Evolutionary conservation across 257 asterid species (phyloP), one percentile per base, ranked within the genome.

Genomic region (Ballota nigra): DNA sequence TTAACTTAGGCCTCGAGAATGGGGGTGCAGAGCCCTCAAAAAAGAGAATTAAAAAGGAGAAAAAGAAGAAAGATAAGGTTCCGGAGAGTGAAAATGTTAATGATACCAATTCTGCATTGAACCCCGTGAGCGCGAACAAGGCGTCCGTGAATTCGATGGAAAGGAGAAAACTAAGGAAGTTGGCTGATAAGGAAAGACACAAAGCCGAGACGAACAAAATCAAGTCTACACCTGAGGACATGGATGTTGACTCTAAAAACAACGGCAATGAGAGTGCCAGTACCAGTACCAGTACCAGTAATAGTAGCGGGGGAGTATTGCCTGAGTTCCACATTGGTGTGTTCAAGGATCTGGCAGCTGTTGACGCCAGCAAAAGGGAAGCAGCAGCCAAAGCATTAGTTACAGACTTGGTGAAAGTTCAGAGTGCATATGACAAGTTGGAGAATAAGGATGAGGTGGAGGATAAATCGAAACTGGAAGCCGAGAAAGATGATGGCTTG

Each of bases 261-360:
- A 84, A 66, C 18, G 76, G 74, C 3, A 61, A 64, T 34, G 85
- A 66, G 69, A 73, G 75, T 77, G 82, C 80, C 15, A 57, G 79
- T 8, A 71, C 69, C 3, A 76, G 82, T 74, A 77, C 71, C 4
- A 76, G 82, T 74, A 77, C 69, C 3, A 76, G 82, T 74, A 77
- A 73, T 65, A 24, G 83, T 22, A 70, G 79, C 64, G 84, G 81
- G 3, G 81, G 73, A 41, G 64, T 58, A 36, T 80, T 89, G 88
- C 99, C 99, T 7, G 93, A 84, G 89, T 92, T 95, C 75, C 99
- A 92, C 72, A 79, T 92, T 70, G 91, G 92, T 66, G 96, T 95
- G 12, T 95, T 95, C 79, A 92, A 82, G 80, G 85, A 92, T 73
- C 78, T 95, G 41, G 92, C 89, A 6, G 80, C 87, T 63, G 89